Base-by-base conservation (phyloP, 2,329 filamentous ascomycete genomes). In the Thelonectria discophora region DNA sequence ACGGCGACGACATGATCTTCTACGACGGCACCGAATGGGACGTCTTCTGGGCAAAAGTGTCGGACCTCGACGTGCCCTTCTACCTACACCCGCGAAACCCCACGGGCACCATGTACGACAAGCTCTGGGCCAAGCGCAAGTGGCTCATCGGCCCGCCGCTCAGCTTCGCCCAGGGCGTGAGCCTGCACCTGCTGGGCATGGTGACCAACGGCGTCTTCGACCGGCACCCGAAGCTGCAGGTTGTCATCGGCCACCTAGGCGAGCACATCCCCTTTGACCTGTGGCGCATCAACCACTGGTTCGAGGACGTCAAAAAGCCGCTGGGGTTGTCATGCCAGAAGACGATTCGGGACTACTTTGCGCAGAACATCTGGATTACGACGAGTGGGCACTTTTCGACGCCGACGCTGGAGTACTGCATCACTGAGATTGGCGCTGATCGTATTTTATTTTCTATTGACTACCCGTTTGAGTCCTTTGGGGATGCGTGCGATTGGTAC, bases 31-130 rank as follows among this genome's bases (percentile, higher is more conserved):
- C 82, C 0, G 81, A 84, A 62, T 90, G 83, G 80, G 85, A 88
- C 65, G 73, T 82, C 20, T 89, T 90, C 79, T 90, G 87, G 87
- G 70, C 79, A 12, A 82, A 81, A 0, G 80, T 83, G 9, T 80
- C 79, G 1, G 84, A 88, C 45, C 81, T 90, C 0, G 84, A 89
- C 58, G 86, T 89, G 0, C 87, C 87, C 0, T 80, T 90, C 50
- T 90, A 90, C 68, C 78, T 90, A 1, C 88, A 90, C 72, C 88
- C 87, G 0, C 78, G 83, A 49, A 82, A 83, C 65, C 85, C 87
- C 1, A 84, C 83, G 0, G 86, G 85, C 7, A 79, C 78, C 17
- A 80, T 87, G 56, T 78, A 84, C 66, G 84, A 88, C 5, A 85
- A 85, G 69, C 80, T 88, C 21, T 89, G 82, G 79, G 82, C 82